Conservation (phyloP, 495 filamentous ascomycete species). For the Aspergillus cristatus region DNA sequence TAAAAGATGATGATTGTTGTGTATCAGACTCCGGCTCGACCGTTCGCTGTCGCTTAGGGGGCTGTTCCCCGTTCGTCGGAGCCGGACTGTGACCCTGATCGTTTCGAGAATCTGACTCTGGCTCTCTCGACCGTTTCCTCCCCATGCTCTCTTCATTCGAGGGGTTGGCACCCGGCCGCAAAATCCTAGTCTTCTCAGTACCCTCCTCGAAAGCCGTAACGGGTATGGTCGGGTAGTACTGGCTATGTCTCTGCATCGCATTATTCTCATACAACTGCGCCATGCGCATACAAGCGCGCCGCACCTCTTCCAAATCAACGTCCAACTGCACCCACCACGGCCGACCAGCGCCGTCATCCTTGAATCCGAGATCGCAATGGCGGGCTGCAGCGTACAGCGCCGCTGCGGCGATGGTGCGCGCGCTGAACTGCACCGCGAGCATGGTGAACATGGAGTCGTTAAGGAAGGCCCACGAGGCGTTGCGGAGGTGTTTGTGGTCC, state of each 20-base stretch:
- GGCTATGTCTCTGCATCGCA: constrained; percentile 40
- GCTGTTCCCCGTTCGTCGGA: constrained; percentile 13
- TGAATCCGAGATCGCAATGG: constrained; percentile 58
- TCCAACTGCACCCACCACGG: constrained; percentile 80
- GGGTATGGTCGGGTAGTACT: constrained; percentile 31
- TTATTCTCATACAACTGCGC: constrained; percentile 66
- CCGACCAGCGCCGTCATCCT: constrained; percentile 60
- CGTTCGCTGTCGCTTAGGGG: constrained; percentile 29
- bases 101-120: constrained; percentile 15
- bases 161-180: constrained; percentile 17
- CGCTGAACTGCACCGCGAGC: constrained; percentile 71
- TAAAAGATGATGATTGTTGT: constrained; percentile 3
- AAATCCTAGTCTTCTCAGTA: constrained; percentile 25
- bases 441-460: constrained; percentile 81
- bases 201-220: constrained; percentile 18
- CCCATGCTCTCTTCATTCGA: constrained; percentile 17
- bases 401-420: constrained; percentile 72
- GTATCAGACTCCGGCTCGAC: constrained; percentile 13
- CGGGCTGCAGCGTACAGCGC: constrained; percentile 77
- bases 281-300: constrained; percentile 59
- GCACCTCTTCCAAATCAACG: constrained; percentile 52
- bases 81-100: constrained; percentile 5
- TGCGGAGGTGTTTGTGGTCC: constrained; percentile 65
- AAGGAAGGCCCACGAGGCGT: constrained; percentile 83
- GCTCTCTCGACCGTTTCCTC: constrained; percentile 37